phyloP scores from a whole-genome alignment of 805 yeast species.

The Cyberlindnera mississippiensis region DNA sequence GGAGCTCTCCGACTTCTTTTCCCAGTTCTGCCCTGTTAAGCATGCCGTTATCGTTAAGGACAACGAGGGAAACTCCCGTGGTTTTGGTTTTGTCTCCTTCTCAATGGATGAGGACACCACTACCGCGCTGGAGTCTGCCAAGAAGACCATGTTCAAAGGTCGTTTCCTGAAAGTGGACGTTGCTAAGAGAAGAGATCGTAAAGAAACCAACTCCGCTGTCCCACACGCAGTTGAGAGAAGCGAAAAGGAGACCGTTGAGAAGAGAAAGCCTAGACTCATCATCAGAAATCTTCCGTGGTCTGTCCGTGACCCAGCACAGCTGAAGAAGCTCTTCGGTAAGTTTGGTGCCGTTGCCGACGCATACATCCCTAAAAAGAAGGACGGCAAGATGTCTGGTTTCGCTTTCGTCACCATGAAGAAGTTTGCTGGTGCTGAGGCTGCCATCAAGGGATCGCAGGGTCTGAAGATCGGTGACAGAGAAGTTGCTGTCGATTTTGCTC shows the following conservation, averaged over 20 bases:
- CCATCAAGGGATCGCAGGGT: constrained; percentile 70
- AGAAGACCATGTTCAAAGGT: constrained; percentile 61
- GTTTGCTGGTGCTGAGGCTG: constrained; percentile 69
- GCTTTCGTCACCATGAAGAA: constrained; percentile 91
- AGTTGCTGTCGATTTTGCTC: constrained; percentile 92
- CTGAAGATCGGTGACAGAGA: constrained; percentile 83
- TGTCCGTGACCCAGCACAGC: constrained; percentile 67
- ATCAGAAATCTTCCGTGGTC: constrained; percentile 96
- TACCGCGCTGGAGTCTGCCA: constrained; percentile 65
- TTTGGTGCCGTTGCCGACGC: constrained; percentile 89
- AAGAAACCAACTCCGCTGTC: constrained; percentile 19
- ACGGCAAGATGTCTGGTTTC: constrained; percentile 91
- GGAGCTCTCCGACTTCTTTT: constrained; percentile 76
- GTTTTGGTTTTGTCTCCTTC: constrained; percentile 95
- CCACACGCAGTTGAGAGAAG: not conserved
- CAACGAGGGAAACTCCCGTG: constrained; percentile 70
- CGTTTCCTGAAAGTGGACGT: constrained; percentile 71
- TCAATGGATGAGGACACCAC: constrained; percentile 79
- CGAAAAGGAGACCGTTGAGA: constrained; percentile 45
- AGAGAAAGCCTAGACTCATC: constrained; percentile 82
- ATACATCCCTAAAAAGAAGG: constrained; percentile 79
- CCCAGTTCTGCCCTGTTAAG: constrained; percentile 90
- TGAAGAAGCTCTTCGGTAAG: constrained; percentile 64
- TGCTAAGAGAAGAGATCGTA: constrained; percentile 89
- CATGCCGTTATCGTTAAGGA: constrained; percentile 92